Evolutionary conservation across 495 filamentous ascomycete genomes (phyloP), one percentile per base, ranked within the genome.

Genomic region (Daldinia childiae): DNA sequence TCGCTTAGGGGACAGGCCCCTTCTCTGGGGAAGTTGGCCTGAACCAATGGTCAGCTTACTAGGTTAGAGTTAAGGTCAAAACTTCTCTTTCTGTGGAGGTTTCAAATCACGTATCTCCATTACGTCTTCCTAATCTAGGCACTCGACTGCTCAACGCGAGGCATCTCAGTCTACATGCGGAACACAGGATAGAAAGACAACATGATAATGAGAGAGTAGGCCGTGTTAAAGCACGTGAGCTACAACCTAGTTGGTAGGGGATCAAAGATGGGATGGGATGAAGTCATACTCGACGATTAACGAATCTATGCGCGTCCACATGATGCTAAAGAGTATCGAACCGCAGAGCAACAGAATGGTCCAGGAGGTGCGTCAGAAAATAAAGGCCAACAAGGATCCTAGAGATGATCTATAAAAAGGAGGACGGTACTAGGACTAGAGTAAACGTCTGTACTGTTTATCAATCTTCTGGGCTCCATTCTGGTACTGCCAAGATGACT

Each of bases 1-100:
- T 9, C 87, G 92, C 39, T 81, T 97, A 55, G 93, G 92, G 0
- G 86, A 89, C 58, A 86, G 89, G 76, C 92, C 94, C 15, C 80
- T 98, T 74, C 82, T 98, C 2, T 87, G 84, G 84, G 85, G 83
- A 30, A 80, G 78, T 27, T 87, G 84, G 83, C 86, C 86, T 3
- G 85, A 87, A 69, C 82, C 83, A 15, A 83, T 84, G 71, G 80
- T 85, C 65, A 84, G 83, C 68, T 67, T 86, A 43, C 67, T 85
- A 24, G 82, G 81, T 8, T 83, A 78, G 11, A 14, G 19, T 17
- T 38, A 9, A 19, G 39, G 15, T 19, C 15, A 15, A 32, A n/a
- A 7, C 11, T 36, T 58, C 9, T 14, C 29, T 27, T 48, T 26
- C 0, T 7, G 29, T 34, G 26, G 38, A 21, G 19, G 3, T 45